Conservation (phyloP, 176 grass and related monocot genomes). For the Secale cereale region DNA sequence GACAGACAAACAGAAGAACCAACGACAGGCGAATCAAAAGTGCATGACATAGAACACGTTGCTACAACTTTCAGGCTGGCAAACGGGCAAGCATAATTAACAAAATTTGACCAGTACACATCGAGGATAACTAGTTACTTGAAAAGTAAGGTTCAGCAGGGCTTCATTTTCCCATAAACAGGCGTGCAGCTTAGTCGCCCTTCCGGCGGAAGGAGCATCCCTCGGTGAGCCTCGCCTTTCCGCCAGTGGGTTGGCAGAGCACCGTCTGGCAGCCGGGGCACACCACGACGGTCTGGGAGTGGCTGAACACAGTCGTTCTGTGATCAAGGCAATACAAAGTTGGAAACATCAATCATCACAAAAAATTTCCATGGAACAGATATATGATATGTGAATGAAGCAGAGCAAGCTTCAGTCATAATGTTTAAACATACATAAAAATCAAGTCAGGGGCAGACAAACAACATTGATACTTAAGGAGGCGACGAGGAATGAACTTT, state of each 20-base stretch:
- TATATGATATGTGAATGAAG: not conserved
- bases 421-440: not conserved
- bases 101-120: not conserved
- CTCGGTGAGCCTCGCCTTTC: conserved; percentile 5
- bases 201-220: conserved; percentile 16
- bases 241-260: conserved; percentile 1
- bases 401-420: not conserved
- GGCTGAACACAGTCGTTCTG: conserved; percentile 11
- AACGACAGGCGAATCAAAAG: not conserved
- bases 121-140: not conserved
- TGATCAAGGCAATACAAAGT: not conserved
- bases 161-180: not conserved
- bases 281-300: conserved; percentile 6
- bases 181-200: not conserved
- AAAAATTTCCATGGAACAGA: not conserved
- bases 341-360: not conserved
- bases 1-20: not conserved
- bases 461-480: not conserved
- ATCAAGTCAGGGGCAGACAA: not conserved
- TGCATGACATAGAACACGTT: not conserved
- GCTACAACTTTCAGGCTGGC: not conserved
- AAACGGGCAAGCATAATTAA: not conserved
- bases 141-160: not conserved
- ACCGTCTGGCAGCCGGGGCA: not conserved
- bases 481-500: too few relatives aligned